Evolutionary conservation across 805 yeast species (phyloP).

Genomic region (Wickerhamomyces subpelliculosus): DNA sequence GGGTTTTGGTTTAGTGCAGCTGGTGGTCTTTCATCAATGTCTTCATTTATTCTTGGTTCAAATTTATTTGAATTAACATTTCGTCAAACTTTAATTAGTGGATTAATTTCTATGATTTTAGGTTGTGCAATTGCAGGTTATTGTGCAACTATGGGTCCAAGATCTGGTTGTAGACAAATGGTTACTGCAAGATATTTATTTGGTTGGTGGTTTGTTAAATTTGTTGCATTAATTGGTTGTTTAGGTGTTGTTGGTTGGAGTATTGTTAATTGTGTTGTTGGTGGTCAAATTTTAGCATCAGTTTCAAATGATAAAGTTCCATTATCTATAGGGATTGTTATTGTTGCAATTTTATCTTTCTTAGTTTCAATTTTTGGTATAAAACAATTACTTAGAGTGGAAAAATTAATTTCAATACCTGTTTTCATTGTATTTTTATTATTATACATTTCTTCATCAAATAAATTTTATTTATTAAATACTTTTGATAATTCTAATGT

Average conservation of each 20-base stretch:
- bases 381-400: constrained; percentile 59
- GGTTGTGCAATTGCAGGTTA: constrained; percentile 80
- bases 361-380: constrained; percentile 75
- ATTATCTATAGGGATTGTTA: constrained; percentile 64
- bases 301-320: constrained; percentile 63
- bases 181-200: constrained; percentile 72
- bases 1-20: constrained; percentile 84
- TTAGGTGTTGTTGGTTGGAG: constrained; percentile 89
- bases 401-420: constrained; percentile 60
- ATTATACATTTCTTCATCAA: constrained; percentile 55
- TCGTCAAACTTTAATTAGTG: constrained; percentile 53
- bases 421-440: constrained; percentile 61
- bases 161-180: constrained; percentile 87
- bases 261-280: constrained; percentile 83
- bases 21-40: constrained; percentile 87
- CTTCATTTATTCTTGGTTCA: constrained; percentile 74
- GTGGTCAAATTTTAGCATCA: constrained; percentile 73
- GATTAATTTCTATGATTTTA: constrained; percentile 52
- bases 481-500: constrained; percentile 26
- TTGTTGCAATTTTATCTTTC: constrained; percentile 58
- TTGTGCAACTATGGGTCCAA: constrained; percentile 82
- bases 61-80: constrained; percentile 63
- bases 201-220: constrained; percentile 81
- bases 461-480: constrained; percentile 31
- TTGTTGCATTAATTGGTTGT: constrained; percentile 64